These are phyloP conservation scores for Aspergillus sojae DNA, from an alignment of 2,329 filamentous ascomycete species.

Conservation along the genomic window DNA sequence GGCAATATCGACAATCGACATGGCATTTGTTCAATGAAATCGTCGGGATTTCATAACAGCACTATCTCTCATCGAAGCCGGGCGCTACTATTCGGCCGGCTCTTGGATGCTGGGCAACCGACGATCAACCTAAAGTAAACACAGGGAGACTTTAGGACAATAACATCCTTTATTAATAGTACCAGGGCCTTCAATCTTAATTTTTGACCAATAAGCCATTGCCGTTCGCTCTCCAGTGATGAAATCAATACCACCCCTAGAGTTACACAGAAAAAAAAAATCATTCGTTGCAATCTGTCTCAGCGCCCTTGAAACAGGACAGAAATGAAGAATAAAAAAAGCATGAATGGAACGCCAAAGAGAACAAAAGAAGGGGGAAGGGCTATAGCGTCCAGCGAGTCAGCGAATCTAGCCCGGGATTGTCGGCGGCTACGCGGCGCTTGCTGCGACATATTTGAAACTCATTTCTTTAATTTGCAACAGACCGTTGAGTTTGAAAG, in stretches of 20 bases:
- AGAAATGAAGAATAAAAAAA: background rate
- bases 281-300: background rate
- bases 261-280: background rate
- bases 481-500: background rate
- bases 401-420: background rate
- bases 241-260: background rate
- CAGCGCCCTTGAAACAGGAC: background rate
- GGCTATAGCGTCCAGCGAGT: background rate
- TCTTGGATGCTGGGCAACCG: background rate
- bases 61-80: background rate
- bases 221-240: background rate
- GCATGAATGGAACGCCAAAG: background rate
- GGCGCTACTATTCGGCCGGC: background rate
- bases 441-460: conserved; percentile 12
- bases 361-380: background rate
- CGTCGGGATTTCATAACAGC: background rate
- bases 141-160: background rate
- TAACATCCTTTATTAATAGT: background rate
- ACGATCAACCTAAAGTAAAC: background rate
- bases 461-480: background rate
- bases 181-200: background rate
- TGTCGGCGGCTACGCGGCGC: conserved; percentile 13
- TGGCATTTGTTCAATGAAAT: background rate
- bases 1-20: background rate
- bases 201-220: background rate